Conservation (phyloP, 2,329 filamentous ascomycete genomes). For the Metarhizium humberi region DNA sequence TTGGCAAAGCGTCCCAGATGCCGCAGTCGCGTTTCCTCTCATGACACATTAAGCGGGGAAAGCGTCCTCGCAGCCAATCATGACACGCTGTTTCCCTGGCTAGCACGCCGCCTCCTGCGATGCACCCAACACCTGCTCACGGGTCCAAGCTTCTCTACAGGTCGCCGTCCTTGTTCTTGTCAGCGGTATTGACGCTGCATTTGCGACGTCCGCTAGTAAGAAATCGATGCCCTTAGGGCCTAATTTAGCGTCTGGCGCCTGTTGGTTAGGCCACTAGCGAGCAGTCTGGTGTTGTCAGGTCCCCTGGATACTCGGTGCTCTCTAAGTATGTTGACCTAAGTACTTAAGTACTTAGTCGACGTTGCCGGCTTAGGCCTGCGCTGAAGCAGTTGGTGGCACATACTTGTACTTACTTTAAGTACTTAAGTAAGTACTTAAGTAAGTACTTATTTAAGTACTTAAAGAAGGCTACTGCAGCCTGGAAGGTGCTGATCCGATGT, state of each 20-base stretch:
- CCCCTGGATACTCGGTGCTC: too few species aligned
- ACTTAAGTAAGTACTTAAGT: too few species aligned
- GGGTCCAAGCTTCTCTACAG: conserved; percentile 4
- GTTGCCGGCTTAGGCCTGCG: too few species aligned
- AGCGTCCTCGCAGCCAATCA: conserved; percentile 20
- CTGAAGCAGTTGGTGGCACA: too few species aligned
- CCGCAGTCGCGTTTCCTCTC: conserved; percentile 18
- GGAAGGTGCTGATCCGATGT: neutral
- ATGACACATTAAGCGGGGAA: conserved; percentile 31
- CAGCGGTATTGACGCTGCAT: neutral
- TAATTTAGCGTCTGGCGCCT: neutral
- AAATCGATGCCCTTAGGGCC: neutral
- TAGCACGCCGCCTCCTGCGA: conserved; percentile 8
- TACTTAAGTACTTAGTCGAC: too few species aligned
- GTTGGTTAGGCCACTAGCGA: neutral
- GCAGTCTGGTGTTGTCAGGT: too few species aligned
- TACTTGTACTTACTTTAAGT: too few species aligned
- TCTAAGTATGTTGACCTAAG: neutral
- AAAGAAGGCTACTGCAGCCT: neutral
- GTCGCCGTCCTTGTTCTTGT: neutral
- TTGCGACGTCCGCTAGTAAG: neutral
- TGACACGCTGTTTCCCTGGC: conserved; percentile 8
- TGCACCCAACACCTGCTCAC: conserved; percentile 9
- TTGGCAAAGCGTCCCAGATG: conserved; percentile 9
- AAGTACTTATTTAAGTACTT: too few species aligned